A percentile compares a stretch with the other conserved stretches of the same genome.
Evolutionary conservation across 2,329 filamentous ascomycete genomes (phyloP).

Genomic region (Diaporthe destruens): DNA sequence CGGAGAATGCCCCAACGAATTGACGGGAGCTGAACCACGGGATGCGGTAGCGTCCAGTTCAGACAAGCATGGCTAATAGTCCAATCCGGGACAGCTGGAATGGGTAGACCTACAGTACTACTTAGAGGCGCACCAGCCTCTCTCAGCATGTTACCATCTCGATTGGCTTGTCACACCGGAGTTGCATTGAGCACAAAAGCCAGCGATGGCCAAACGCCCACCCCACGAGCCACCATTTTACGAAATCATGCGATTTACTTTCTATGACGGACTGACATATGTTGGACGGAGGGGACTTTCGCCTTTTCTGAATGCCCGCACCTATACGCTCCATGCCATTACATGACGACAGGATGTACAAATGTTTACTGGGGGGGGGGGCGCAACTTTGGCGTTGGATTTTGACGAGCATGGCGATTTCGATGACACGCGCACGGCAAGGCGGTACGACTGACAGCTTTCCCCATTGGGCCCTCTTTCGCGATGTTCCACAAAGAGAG

Average conservation of each 20-base stretch:
- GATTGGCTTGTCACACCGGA: not conserved
- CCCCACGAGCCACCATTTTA: not conserved
- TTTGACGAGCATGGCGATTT: constrained; percentile 29
- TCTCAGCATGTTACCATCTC: not conserved
- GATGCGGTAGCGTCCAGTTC: not conserved
- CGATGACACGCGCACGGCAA: not conserved
- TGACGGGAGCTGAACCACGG: not conserved
- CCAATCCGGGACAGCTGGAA: not conserved
- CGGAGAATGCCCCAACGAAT: constrained; percentile 35
- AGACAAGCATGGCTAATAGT: not conserved
- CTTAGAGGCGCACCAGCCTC: not conserved
- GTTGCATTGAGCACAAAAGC: not conserved
- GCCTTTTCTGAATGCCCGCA: not conserved
- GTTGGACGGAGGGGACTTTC: not conserved
- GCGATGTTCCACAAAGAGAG: constrained; percentile 15
- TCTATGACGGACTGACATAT: constrained; percentile 31
- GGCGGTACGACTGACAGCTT: constrained; percentile 1
- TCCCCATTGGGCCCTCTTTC: not conserved
- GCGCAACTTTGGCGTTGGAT: not conserved
- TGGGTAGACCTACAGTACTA: not conserved
- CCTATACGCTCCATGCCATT: constrained; percentile 19
- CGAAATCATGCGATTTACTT: constrained; percentile 2
- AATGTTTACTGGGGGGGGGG: not conserved
- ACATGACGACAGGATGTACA: constrained; percentile 18
- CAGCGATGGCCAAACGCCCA: not conserved